Conservation (phyloP, 148 eudicot species). For the Rhododendron griersonianum region DNA sequence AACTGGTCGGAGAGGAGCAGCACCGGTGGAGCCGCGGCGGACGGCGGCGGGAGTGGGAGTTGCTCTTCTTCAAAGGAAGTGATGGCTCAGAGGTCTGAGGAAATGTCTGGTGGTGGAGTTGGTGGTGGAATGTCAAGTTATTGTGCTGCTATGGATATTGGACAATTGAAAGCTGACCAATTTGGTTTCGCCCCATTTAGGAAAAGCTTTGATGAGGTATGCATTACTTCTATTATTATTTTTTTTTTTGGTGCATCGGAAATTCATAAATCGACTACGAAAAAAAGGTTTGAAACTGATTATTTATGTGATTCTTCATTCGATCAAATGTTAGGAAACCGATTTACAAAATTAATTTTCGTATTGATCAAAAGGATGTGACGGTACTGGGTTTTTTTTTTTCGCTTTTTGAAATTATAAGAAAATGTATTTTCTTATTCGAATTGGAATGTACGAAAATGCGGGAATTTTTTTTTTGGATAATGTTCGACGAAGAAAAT, state of each 20-base stretch:
- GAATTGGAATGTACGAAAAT: background rate
- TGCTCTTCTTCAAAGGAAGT: constrained; percentile 62
- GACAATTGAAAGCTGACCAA: constrained; percentile 62
- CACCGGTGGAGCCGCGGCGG: constrained; percentile 24
- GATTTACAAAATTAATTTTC: background rate
- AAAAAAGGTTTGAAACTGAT: background rate
- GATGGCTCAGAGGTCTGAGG: constrained; percentile 36
- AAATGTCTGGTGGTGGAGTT: constrained; percentile 30
- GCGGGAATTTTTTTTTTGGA: background rate
- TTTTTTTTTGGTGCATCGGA: background rate
- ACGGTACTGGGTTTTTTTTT: background rate
- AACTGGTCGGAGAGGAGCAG: constrained; percentile 45
- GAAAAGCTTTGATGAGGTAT: constrained; percentile 70
- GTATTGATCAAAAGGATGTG: background rate
- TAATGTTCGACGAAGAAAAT: background rate
- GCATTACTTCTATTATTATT: background rate
- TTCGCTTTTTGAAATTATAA: background rate
- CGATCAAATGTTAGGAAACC: background rate
- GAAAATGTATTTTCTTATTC: background rate
- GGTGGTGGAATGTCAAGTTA: constrained; percentile 39
- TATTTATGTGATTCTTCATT: background rate
- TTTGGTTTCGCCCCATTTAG: constrained; percentile 60
- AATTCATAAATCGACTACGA: background rate
- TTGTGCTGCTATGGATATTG: constrained; percentile 50
- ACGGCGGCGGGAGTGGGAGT: constrained; percentile 46